Evolutionary conservation across 306 rosid genomes (phyloP).

Genomic region (Fragaria iinumae): DNA sequence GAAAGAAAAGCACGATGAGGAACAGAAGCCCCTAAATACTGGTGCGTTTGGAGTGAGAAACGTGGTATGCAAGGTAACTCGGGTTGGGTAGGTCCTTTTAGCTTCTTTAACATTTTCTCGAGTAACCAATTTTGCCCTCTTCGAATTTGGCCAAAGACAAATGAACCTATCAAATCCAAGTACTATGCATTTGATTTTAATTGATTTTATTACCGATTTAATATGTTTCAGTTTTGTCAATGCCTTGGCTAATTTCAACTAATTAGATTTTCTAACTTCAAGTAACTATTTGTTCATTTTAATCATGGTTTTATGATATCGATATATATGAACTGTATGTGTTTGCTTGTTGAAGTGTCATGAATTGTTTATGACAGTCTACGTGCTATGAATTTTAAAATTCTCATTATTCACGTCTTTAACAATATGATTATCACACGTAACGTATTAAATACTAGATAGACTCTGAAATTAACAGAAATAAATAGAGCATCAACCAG

Average conservation of each 20-base stretch:
- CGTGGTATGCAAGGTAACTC: constrained; percentile 81
- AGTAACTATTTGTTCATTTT: constrained; percentile 10
- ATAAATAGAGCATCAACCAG: too few relatives aligned
- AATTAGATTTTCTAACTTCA: constrained; percentile 11
- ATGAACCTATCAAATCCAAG: constrained; percentile 16
- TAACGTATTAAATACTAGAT: background rate
- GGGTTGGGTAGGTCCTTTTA: constrained; percentile 40
- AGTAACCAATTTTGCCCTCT: constrained; percentile 3
- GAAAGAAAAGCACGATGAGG: constrained; percentile 29
- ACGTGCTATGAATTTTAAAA: background rate
- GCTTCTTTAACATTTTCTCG: constrained; percentile 24
- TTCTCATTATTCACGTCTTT: background rate
- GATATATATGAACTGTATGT: background rate
- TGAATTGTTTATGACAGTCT: too few relatives aligned
- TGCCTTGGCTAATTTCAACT: constrained; percentile 4
- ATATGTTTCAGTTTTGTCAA: constrained; percentile 20
- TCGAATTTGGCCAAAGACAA: constrained; percentile 31
- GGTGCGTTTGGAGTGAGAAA: constrained; percentile 45
- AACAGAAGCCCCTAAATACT: constrained; percentile 59
- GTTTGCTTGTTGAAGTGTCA: background rate
- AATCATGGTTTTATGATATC: background rate
- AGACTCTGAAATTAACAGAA: background rate
- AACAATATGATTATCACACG: background rate
- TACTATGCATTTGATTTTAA: constrained; percentile 25
- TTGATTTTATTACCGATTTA: background rate